A percentile compares a stretch with the other conserved stretches of the same genome.
These are phyloP conservation scores for Dipteronia dyeriana DNA, from an alignment of 345 rosid genomes.

Conservation along the genomic window DNA sequence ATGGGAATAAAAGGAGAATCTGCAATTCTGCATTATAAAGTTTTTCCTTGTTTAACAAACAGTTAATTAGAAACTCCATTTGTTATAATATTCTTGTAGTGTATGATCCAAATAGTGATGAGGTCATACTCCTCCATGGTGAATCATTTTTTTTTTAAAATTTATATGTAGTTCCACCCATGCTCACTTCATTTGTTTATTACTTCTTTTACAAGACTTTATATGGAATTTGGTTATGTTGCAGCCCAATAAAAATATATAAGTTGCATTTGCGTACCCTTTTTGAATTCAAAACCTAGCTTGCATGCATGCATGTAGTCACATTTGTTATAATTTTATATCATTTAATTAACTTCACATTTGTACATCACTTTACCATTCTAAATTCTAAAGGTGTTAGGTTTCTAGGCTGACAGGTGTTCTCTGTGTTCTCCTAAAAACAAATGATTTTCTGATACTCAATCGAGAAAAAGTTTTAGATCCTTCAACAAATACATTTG, in stretches of 20 bases:
- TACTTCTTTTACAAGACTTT: neutral
- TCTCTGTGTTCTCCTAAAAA: neutral
- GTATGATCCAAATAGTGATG: conserved; percentile 26
- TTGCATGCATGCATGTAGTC: conserved; percentile 24
- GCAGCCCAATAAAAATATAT: neutral
- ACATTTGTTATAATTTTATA: conserved; percentile 1
- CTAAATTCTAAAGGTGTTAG: neutral
- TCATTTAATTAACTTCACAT: neutral
- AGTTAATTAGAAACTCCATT: neutral
- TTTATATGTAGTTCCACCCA: conserved; percentile 8
- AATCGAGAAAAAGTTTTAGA: neutral
- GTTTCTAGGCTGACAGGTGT: neutral
- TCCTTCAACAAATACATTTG: neutral
- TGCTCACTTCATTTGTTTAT: conserved; percentile 14
- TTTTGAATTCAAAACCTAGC: conserved; percentile 20
- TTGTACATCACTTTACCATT: neutral
- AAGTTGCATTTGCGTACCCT: no score
- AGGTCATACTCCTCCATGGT: conserved; percentile 29
- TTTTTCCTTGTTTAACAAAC: conserved; percentile 12
- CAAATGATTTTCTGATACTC: neutral
- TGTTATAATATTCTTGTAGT: neutral
- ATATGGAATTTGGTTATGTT: conserved; percentile 7
- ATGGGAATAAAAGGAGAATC: conserved; percentile 11
- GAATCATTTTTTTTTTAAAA: neutral
- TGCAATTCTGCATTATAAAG: conserved; percentile 9